phyloP scores from a whole-genome alignment of 2,329 filamentous ascomycete species.

The Fusarium sterilihyphosum region DNA sequence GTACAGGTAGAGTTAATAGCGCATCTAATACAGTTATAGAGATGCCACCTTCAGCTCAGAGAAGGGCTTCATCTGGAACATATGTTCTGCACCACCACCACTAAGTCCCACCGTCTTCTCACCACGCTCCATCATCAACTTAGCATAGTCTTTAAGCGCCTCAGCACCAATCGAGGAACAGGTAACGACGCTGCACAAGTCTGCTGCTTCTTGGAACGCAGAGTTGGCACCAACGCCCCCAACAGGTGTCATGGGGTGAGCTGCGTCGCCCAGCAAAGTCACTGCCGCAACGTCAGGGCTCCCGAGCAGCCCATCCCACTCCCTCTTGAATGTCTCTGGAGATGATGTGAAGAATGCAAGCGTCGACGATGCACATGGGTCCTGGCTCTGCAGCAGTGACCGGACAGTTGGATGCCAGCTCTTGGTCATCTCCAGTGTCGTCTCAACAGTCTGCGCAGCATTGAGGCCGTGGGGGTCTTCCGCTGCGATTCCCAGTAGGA shows the following conservation, averaged over 20 bases:
- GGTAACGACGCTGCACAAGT: fast-evolving
- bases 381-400: background rate
- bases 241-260: background rate
- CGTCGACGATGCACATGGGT: background rate
- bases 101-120: background rate
- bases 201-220: background rate
- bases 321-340: background rate
- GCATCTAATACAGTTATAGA: background rate
- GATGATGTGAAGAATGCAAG: background rate
- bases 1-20: fast-evolving
- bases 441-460: background rate
- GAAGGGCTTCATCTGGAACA: background rate
- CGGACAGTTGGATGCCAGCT: background rate
- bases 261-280: background rate
- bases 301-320: fast-evolving
- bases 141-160: background rate
- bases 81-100: background rate
- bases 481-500: background rate
- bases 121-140: background rate
- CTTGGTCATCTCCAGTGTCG: background rate
- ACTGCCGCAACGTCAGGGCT: background rate
- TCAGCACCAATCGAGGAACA: fast-evolving
- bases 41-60: background rate
- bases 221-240: background rate
- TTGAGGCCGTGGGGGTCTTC: background rate